Percentiles rank a stretch among this genome's conserved stretches.
These are phyloP conservation scores for Colletotrichum orchidophilum DNA, from an alignment of 2,329 filamentous ascomycete genomes.

Conservation along the genomic window DNA sequence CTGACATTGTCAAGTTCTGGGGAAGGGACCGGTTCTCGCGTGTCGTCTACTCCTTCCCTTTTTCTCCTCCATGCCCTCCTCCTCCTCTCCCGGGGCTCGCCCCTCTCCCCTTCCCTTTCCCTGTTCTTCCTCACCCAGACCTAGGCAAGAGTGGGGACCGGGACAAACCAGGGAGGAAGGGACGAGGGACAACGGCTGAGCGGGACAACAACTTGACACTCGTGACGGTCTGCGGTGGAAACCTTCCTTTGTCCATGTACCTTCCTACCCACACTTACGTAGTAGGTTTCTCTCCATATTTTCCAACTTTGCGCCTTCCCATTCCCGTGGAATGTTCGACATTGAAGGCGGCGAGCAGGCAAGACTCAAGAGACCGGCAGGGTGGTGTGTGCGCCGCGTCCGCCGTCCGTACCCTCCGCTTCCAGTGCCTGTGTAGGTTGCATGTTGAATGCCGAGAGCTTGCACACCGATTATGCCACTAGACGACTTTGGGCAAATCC, in stretches of 20 bases:
- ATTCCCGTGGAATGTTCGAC: not conserved
- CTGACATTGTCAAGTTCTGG: not conserved
- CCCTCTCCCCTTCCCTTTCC: not conserved
- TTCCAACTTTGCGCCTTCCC: constrained; percentile 16
- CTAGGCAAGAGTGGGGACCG: not conserved
- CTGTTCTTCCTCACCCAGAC: not conserved
- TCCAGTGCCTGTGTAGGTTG: not conserved
- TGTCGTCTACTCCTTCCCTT: not conserved
- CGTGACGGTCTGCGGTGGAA: not conserved
- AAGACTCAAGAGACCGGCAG: no score
- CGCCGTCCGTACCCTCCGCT: not conserved
- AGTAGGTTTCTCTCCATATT: constrained; percentile 20
- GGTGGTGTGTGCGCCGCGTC: not conserved
- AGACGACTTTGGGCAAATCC: not conserved
- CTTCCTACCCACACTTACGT: not conserved
- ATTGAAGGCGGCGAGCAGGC: not conserved
- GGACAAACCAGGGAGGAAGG: constrained; percentile 2
- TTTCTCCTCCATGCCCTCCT: not conserved
- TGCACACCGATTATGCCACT: not conserved
- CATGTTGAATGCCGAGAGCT: not conserved
- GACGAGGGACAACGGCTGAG: constrained; percentile 5
- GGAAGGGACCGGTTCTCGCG: not conserved
- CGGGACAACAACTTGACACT: not conserved
- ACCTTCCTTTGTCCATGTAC: not conserved
- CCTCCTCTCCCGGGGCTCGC: not conserved